Conservation (phyloP, 768 basidiomycete species). For the Cystobasidiopsis lactophilus region DNA sequence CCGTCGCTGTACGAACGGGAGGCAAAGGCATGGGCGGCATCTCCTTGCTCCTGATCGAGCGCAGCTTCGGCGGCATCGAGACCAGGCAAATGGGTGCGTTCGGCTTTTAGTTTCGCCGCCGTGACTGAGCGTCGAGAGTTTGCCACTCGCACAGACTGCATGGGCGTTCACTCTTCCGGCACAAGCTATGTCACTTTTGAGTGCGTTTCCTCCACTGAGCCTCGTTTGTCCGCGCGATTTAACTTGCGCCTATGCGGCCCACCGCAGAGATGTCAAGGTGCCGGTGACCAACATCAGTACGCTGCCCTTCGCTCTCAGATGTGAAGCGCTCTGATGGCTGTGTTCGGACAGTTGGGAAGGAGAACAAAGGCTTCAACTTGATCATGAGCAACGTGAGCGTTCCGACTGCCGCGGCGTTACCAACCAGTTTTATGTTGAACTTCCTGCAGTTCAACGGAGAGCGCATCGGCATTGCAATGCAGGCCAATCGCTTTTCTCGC, state of each 20-base stretch:
- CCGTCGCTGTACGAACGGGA: conserved; percentile 15
- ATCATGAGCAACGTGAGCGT: conserved; percentile 21
- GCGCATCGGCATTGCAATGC: conserved; percentile 13
- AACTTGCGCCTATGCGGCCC: not conserved
- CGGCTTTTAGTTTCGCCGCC: not conserved
- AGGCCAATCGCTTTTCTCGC: conserved; percentile 16
- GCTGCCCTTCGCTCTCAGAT: not conserved
- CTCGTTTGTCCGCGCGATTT: not conserved
- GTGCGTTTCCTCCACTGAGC: conserved; percentile 6
- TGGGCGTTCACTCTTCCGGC: conserved; percentile 15
- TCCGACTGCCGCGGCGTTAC: no score
- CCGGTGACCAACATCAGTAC: conserved; percentile 17
- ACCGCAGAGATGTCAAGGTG: conserved; percentile 15
- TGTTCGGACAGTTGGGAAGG: conserved; percentile 13
- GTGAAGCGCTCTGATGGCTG: not conserved
- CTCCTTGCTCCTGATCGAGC: conserved; percentile 19
- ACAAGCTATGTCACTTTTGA: conserved; percentile 17
- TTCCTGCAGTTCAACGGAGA: not conserved
- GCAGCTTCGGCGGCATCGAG: conserved; percentile 10
- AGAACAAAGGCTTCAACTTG: conserved; percentile 19
- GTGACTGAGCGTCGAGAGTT: no score
- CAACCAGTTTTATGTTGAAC: not conserved
- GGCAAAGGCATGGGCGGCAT: conserved; percentile 17
- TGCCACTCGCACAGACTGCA: not conserved
- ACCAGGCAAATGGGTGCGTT: conserved; percentile 3